A percentile compares a stretch with the other conserved stretches of the same genome.
Conservation (phyloP, 192 early-diverging fungal species). For the Backusella tarrabulga region DNA sequence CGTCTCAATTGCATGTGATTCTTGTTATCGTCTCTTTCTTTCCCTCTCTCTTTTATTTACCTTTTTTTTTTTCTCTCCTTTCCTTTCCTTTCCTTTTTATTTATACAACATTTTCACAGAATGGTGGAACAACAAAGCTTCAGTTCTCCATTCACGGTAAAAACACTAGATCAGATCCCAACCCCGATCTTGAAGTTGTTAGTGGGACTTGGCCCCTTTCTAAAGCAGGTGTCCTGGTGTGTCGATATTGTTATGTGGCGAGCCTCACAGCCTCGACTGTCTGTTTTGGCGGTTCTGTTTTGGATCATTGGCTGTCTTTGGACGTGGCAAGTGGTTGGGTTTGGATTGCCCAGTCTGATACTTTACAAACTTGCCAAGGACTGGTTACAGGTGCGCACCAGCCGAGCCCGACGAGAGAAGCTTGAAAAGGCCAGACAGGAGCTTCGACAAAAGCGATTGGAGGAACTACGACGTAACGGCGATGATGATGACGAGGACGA, state of each 20-base stretch:
- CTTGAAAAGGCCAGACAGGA: conserved; percentile 5
- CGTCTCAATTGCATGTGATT: neutral
- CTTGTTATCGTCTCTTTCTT: neutral
- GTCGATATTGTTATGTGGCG: conserved; percentile 26
- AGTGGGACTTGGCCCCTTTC: conserved; percentile 14
- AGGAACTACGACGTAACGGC: neutral
- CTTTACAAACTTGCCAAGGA: conserved; percentile 19
- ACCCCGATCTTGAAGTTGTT: conserved; percentile 29
- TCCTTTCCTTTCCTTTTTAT: neutral
- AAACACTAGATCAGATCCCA: conserved; percentile 33
- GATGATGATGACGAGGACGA: conserved; percentile 10
- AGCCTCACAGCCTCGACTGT: conserved; percentile 11
- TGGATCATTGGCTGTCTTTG: conserved; percentile 27
- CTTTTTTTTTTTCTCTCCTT: neutral
- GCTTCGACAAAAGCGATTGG: conserved; percentile 9
- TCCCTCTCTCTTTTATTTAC: neutral
- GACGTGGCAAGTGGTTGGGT: conserved; percentile 21
- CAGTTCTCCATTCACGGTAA: conserved; percentile 25
- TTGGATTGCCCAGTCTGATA: conserved; percentile 19
- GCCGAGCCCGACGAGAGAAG: conserved; percentile 7
- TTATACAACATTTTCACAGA: neutral
- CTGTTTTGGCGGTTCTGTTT: conserved; percentile 14
- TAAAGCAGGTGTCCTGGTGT: neutral
- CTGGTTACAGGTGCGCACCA: conserved; percentile 21
- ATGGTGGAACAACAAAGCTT: conserved; percentile 13